Evolutionary conservation across 345 rosid species (phyloP).

Genomic region (Salix caprea): DNA sequence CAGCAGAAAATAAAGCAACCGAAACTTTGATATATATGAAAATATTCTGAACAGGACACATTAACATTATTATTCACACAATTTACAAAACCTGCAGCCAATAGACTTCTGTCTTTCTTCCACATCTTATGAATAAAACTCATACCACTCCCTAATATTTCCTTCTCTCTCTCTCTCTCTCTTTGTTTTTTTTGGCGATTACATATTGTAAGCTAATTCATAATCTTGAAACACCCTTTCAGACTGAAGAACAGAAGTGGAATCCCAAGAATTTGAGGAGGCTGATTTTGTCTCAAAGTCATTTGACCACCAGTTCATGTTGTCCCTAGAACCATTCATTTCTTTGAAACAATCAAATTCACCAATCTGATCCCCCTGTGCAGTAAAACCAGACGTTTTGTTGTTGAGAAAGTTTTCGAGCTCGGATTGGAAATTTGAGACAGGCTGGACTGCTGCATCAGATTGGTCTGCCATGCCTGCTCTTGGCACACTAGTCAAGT

Average conservation of each 20-base stretch:
- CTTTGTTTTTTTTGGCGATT: neutral
- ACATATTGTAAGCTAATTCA: constrained; percentile 53
- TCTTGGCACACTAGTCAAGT: neutral
- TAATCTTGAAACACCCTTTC: constrained; percentile 59
- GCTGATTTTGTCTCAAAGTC: constrained; percentile 53
- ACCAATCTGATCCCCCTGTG: constrained; percentile 35
- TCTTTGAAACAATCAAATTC: constrained; percentile 57
- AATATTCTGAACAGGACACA: neutral
- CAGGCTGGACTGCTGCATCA: constrained; percentile 4
- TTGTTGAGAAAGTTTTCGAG: constrained; percentile 31
- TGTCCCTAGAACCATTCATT: constrained; percentile 37
- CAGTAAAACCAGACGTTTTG: constrained; percentile 20
- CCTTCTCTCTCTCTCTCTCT: too few species aligned
- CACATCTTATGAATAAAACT: constrained; percentile 22
- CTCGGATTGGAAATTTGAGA: constrained; percentile 34
- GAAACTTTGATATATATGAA: neutral
- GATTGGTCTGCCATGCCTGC: constrained; percentile 9
- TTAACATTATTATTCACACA: constrained; percentile 53
- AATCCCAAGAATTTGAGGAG: constrained; percentile 67
- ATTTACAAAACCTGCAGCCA: constrained; percentile 38
- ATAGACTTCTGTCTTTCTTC: neutral
- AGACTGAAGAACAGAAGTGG: constrained; percentile 40
- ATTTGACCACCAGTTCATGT: constrained; percentile 63
- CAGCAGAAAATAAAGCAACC: too few species aligned
- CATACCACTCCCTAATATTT: constrained; percentile 3